Evolutionary conservation across 2,329 filamentous ascomycete genomes (phyloP).

Genomic region (Neofusicoccum sp.): DNA sequence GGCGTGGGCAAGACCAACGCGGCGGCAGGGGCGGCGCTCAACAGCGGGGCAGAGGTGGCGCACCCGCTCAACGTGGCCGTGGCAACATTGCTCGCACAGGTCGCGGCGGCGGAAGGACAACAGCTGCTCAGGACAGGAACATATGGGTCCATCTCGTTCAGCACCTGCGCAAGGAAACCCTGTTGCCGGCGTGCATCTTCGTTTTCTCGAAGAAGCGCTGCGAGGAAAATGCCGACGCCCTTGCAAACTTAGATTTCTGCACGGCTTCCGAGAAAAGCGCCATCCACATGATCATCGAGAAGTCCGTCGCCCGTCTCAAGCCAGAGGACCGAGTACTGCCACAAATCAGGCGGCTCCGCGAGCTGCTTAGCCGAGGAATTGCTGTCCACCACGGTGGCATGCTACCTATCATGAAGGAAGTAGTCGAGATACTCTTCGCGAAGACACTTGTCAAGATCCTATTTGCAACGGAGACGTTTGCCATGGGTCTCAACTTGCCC

Average conservation of each 20-base stretch:
- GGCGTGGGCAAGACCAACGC: constrained; percentile 55
- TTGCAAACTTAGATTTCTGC: constrained; percentile 93
- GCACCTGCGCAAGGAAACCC: constrained; percentile 78
- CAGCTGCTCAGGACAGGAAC: constrained; percentile 90
- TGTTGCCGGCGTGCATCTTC: constrained; percentile 93
- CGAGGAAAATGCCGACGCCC: constrained; percentile 92
- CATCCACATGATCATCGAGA: constrained; percentile 96
- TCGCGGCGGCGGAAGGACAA: constrained; percentile 79
- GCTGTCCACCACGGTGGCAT: constrained; percentile 95
- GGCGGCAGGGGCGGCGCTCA: constrained; percentile 48
- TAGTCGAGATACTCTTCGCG: constrained; percentile 95
- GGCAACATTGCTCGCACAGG: constrained; percentile 91
- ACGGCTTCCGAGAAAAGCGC: constrained; percentile 92
- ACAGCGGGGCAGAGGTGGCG: constrained; percentile 55
- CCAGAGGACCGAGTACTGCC: constrained; percentile 87
- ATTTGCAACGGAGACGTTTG: constrained; percentile 97
- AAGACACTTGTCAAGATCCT: constrained; percentile 93
- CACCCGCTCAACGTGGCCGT: constrained; percentile 54
- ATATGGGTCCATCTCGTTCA: constrained; percentile 96
- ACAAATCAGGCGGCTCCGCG: constrained; percentile 83
- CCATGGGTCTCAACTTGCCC: constrained; percentile 94
- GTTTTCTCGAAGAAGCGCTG: constrained; percentile 98
- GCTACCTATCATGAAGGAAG: constrained; percentile 93
- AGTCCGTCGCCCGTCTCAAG: constrained; percentile 86
- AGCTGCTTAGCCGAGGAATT: constrained; percentile 82